These are phyloP conservation scores for Aureobasidium subglaciale DNA, from an alignment of 2,329 filamentous ascomycete species.

Conservation along the genomic window DNA sequence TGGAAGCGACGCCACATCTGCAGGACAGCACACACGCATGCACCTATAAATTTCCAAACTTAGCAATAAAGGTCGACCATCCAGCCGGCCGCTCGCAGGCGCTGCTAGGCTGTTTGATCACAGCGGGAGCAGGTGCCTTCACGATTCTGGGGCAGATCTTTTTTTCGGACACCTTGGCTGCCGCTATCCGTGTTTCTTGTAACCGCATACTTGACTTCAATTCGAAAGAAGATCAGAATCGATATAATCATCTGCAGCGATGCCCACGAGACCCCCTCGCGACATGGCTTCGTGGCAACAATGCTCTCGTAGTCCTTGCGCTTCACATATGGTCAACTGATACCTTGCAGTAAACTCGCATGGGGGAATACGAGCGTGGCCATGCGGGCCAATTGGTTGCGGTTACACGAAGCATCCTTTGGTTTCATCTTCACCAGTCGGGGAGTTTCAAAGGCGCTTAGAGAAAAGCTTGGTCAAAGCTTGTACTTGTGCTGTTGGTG, in stretches of 20 bases:
- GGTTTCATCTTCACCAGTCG: background rate
- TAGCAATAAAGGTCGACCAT: background rate
- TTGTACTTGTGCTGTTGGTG: background rate
- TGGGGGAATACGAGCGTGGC: background rate
- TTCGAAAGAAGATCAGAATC: too few relatives aligned
- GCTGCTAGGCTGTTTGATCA: constrained; percentile 1
- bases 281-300: background rate
- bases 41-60: background rate
- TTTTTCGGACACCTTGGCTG: background rate
- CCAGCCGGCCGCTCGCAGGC: background rate
- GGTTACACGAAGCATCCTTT: constrained; percentile 1
- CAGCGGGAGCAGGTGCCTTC: background rate
- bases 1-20: constrained; percentile 1
- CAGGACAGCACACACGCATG: background rate
- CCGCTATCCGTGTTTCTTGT: background rate
- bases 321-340: constrained; percentile 2
- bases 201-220: too few relatives aligned
- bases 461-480: constrained; percentile 11
- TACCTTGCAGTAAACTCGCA: constrained; percentile 1
- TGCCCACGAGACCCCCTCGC: constrained; percentile 2
- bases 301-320: background rate
- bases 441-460: constrained; percentile 10
- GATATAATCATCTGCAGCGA: too few relatives aligned
- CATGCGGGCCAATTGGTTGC: background rate
- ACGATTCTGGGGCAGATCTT: background rate